These are phyloP conservation scores for Pascua sp. DNA, from an alignment of 1,284 basidiomycete genomes.

Conservation along the genomic window DNA sequence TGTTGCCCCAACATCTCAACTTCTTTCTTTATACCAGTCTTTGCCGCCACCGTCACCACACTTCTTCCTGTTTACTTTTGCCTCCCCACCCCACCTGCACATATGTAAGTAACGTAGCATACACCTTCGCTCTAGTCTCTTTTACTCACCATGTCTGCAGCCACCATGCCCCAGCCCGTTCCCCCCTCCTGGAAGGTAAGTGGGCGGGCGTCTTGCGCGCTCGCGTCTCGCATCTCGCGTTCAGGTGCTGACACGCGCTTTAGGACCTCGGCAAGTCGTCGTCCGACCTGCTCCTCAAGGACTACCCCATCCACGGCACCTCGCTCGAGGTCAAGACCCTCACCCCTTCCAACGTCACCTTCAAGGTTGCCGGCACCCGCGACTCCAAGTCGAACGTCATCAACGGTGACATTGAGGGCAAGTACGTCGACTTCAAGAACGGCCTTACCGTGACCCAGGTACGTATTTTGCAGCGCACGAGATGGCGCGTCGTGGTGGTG, in stretches of 20 bases:
- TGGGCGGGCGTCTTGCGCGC: slow-evolving; percentile 1
- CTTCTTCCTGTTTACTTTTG: too few relatives aligned
- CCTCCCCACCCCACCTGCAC: too few relatives aligned
- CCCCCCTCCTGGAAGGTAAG: slow-evolving; percentile 88
- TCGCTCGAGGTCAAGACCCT: slow-evolving; percentile 90
- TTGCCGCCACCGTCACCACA: too few relatives aligned
- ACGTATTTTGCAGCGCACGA: slow-evolving; percentile 19
- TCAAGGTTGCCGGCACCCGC: slow-evolving; percentile 78
- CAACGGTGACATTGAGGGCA: slow-evolving; percentile 83
- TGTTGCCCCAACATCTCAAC: too few relatives aligned
- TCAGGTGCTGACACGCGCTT: not conserved
- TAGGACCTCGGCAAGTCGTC: slow-evolving; percentile 97
- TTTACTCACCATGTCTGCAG: not conserved
- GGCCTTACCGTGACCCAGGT: slow-evolving; percentile 82
- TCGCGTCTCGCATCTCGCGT: slow-evolving; percentile 1
- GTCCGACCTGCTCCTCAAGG: slow-evolving; percentile 88
- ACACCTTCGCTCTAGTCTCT: not conserved
- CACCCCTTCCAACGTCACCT: slow-evolving; percentile 81
- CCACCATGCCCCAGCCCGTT: slow-evolving; percentile 76
- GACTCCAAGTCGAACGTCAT: slow-evolving; percentile 71
- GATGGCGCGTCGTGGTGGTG: not conserved
- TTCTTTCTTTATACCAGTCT: too few relatives aligned
- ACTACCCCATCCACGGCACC: slow-evolving; percentile 79
- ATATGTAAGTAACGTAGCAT: not conserved
- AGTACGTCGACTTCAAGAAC: slow-evolving; percentile 81